Base-by-base conservation (phyloP, 2,329 filamentous ascomycete species). In the Colletotrichum falcatum region DNA sequence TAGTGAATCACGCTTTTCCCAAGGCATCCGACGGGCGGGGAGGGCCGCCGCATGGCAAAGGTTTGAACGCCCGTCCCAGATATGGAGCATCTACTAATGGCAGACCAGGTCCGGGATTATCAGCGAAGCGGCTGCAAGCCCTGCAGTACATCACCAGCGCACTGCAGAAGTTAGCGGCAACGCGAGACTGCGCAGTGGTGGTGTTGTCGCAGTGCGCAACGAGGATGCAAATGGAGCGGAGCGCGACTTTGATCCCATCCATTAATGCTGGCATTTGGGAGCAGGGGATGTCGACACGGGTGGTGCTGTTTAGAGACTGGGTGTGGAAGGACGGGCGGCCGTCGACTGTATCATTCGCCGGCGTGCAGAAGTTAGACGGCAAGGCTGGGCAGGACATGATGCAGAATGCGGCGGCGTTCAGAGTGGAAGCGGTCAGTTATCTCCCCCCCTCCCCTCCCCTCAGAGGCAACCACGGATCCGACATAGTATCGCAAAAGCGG, bases 301-400 rank as follows among this genome's bases (percentile, higher is more conserved):
- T 97, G 71, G 91, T 92, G 30, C 80, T 97, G 42, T 97, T 96
- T 79, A 88, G 92, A 75, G 94, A 97, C 81, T 95, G 89, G 88
- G 87, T 84, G 72, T 88, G 85, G 81, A 80, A 82, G 62, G 80
- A 81, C 53, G 81, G 81, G 54, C 80, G 79, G 23, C 81, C 83
- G 30, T 83, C 84, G 70, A 84, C 86, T 74, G 80, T 88, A 53
- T 86, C 88, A 67, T 84, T 92, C 74, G 89, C 86, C 14, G 90
- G 90, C 60, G 81, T 94, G 14, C 87, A 92, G 76, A 94, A 92
- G 79, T 79, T 88, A 46, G 86, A 89, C 73, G 90, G 91, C 9
- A 87, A 84, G 75, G 75, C 76, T 2, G 78, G 78, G 30, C 74
- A 79, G 26, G 80, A 82, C 33, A 77, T 78, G 26, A 78, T 87